Base-by-base conservation (phyloP, 2,329 filamentous ascomycete genomes). In the Penicillium sp. region DNA sequence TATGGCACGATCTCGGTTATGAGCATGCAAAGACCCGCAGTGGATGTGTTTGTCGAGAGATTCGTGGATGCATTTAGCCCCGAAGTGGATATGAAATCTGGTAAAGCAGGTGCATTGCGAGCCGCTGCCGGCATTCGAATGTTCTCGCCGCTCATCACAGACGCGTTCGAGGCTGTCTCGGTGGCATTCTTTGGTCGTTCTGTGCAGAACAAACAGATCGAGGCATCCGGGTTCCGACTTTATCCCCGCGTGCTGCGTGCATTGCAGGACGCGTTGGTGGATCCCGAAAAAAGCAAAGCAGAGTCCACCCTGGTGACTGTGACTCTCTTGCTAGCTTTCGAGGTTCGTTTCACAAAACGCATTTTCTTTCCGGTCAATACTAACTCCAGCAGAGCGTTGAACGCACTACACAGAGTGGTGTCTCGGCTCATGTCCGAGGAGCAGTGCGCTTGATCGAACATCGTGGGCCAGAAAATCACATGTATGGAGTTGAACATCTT, bases 61-160 rank as follows among this genome's bases (percentile, higher is more conserved):
- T 76, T 76, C 33, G 67, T 76, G 8, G 74, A 76, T 53, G 73
- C 73, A 5, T 76, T 76, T 38, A 75, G 73, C 50, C 74, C 74
- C 1, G 60, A 74, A 39, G 72, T 75, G 5, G 69, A 73, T 43
- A 50, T 61, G 2, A 73, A 70, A 31, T 65, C 69, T 5, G 73
- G 73, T 5, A 68, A 66, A 21, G 72, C 74, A 4, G 72, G 72
- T 21, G 73, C 73, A 16, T 50, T 75, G 19, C 70, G 74, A 34
- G 68, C 69, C 13, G 74, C 72, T 5, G 74, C 73, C 0, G 69
- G 64, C 15, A 75, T 75, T 45, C 71, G 74, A 48, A 75, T 75
- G 72, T 75, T 75, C 38, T 75, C 73, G 0, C 72, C 74, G 3
- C 64, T 75, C 13, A 68, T 76, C 10, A 63, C 63, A 2, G 72